Conservation (phyloP, 2,329 filamentous ascomycete species). For the Trichoderma gracile region DNA sequence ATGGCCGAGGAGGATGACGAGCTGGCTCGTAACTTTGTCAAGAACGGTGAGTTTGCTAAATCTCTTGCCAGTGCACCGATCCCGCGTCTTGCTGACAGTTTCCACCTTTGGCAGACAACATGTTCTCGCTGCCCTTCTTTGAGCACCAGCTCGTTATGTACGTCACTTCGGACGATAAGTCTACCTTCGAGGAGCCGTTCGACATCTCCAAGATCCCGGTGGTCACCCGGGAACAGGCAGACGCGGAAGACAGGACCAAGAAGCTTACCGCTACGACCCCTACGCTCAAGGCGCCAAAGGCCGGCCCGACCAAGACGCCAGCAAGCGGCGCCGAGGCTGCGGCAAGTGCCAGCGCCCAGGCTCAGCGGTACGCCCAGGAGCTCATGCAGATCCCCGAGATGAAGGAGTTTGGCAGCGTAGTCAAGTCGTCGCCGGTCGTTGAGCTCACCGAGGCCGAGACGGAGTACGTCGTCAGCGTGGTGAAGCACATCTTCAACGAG, state of each 20-base stretch:
- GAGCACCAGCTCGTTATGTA: slow-evolving; percentile 98
- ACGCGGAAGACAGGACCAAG: slow-evolving; percentile 94
- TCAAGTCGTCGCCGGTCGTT: slow-evolving; percentile 84
- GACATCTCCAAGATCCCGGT: slow-evolving; percentile 89
- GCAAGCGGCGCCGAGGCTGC: slow-evolving; percentile 70
- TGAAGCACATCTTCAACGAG: slow-evolving; percentile 98
- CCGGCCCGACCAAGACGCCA: slow-evolving; percentile 72
- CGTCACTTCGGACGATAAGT: slow-evolving; percentile 87
- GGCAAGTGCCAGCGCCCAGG: slow-evolving; percentile 74
- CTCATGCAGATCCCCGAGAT: slow-evolving; percentile 88
- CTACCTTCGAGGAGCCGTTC: slow-evolving; percentile 81
- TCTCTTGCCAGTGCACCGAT: not conserved
- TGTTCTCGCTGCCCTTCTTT: slow-evolving; percentile 91
- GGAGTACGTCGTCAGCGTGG: slow-evolving; percentile 88
- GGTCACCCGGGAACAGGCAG: slow-evolving; percentile 91
- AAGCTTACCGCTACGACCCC: slow-evolving; percentile 92
- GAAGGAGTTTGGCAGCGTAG: slow-evolving; percentile 81
- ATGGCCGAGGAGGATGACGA: slow-evolving; percentile 94
- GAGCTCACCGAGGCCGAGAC: slow-evolving; percentile 97
- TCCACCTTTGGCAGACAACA: slow-evolving; percentile 64
- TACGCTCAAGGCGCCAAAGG: slow-evolving; percentile 88
- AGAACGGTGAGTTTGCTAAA: slow-evolving; percentile 66
- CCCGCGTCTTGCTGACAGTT: not conserved
- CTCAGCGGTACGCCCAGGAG: slow-evolving; percentile 87
- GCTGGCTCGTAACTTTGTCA: slow-evolving; percentile 82